Base-by-base conservation (phyloP, 257 asterid species). In the Fraxinus quadrangulata region DNA sequence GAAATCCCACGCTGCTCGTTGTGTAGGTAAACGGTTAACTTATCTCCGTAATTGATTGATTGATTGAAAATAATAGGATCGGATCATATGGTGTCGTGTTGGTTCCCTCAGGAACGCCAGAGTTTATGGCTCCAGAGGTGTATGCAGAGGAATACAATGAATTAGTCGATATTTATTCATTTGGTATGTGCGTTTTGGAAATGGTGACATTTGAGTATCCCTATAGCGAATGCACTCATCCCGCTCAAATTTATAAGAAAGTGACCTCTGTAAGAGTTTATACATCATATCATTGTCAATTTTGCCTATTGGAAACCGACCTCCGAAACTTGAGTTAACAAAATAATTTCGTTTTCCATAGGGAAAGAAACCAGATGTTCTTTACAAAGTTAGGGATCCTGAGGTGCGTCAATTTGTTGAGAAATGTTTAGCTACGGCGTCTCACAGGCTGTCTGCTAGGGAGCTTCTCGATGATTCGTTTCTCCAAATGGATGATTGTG, bases 41-140 rank as follows among this genome's bases (percentile, higher is more conserved):
- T 31, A 40, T 54, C 13, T 36, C 26, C 68, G 39, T 26, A 67
- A 40, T 19, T 16, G 56, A 47, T 47, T 47, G n/a, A 47, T 16
- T 47, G 56, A 42, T 42, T 11, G 16, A 42, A 42, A 42, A 42
- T 42, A 11, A 11, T 42, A 42, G 49, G 49, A 42, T 42, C 16
- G 49, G 49, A 42, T 42, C 49, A 42, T 42, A 42, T 42, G 16
- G 49, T 42, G 49, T 42, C 13, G 17, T 42, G 24, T 19, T 75
- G 40, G 42, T 51, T 65, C 42, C 26, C 65, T 78, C 80, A 87
- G 90, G 90, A 66, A 87, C 90, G 31, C 90, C 90, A 3, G 90
- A 87, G 72, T 87, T 87, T 71, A 87, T 87, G 90, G 90, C 90
- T 56, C 90, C 90, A 31, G 90, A 87, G 85, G 89, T 87, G 11